Conservation (phyloP, 768 basidiomycete species). For the Phanerochaete sordida region DNA sequence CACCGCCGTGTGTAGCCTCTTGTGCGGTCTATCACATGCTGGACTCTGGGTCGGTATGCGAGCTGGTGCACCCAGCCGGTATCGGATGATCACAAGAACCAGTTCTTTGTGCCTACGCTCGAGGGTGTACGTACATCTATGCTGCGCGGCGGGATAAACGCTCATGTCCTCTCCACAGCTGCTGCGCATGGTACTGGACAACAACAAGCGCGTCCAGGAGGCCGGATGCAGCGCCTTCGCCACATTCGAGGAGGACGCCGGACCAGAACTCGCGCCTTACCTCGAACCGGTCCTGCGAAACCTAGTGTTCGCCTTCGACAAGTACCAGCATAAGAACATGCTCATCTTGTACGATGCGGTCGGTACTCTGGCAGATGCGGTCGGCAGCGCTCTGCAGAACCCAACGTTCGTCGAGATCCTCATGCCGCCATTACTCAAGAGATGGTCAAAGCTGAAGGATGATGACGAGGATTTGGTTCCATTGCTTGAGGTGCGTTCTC, state of each 20-base stretch:
- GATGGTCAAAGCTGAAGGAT: conserved; percentile 89
- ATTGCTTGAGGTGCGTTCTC: conserved; percentile 86
- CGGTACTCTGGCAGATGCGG: conserved; percentile 95
- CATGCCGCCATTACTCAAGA: conserved; percentile 89
- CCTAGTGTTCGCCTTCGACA: conserved; percentile 92
- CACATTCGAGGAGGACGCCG: conserved; percentile 97
- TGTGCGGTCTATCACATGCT: conserved; percentile 97
- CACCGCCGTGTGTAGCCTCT: conserved; percentile 60
- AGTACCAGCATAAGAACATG: conserved; percentile 99
- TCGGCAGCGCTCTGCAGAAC: conserved; percentile 84
- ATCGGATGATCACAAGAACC: conserved; percentile 83
- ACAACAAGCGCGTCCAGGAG: conserved; percentile 98
- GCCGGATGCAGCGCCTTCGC: conserved; percentile 99
- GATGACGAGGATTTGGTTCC: conserved; percentile 93
- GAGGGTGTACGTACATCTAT: conserved; percentile 72
- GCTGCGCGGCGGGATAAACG: conserved; percentile 11
- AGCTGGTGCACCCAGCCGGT: conserved; percentile 91
- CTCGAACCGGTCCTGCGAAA: conserved; percentile 94
- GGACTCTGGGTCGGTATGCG: conserved; percentile 98
- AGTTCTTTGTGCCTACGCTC: conserved; percentile 95
- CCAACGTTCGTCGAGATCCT: conserved; percentile 87
- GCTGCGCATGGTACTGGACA: conserved; percentile 94
- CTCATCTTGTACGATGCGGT: conserved; percentile 99
- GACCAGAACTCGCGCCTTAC: conserved; percentile 83
- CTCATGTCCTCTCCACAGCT: conserved; percentile 49